phyloP scores from a whole-genome alignment of 106 monocot species.

The Vanilla planifolia region DNA sequence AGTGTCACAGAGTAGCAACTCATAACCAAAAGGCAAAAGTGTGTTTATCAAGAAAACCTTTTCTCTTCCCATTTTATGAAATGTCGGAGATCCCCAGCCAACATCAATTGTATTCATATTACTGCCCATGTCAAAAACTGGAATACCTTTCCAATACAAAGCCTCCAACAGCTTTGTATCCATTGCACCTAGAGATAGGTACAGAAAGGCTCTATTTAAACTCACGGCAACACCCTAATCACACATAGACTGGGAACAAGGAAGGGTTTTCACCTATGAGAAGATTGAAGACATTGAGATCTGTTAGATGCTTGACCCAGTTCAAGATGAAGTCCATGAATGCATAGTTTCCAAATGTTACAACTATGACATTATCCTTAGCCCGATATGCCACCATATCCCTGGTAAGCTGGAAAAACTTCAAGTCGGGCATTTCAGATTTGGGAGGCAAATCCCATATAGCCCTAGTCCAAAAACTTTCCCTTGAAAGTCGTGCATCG shows the following conservation, averaged over 20 bases:
- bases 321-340: constrained; percentile 90
- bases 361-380: constrained; percentile 70
- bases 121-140: constrained; percentile 96
- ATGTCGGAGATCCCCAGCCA: constrained; percentile 87
- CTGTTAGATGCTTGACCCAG: constrained; percentile 91
- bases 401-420: constrained; percentile 59
- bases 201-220: background rate
- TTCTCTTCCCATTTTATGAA: constrained; percentile 96
- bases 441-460: constrained; percentile 72
- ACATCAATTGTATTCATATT: constrained; percentile 77
- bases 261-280: constrained; percentile 62
- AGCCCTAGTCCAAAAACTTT: constrained; percentile 25
- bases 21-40: constrained; percentile 73
- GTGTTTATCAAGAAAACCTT: constrained; percentile 86
- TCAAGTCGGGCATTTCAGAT: constrained; percentile 41
- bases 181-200: constrained; percentile 55
- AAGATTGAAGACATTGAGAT: constrained; percentile 74
- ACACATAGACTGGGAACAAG: background rate
- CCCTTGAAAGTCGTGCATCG: background rate
- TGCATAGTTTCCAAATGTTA: constrained; percentile 94
- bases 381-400: constrained; percentile 51
- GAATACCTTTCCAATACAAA: constrained; percentile 86
- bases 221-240: background rate
- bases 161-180: constrained; percentile 75
- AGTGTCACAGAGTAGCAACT: constrained; percentile 87